phyloP scores from a whole-genome alignment of 2,329 filamentous ascomycete species.

The Neofusicoccum cordaticola region DNA sequence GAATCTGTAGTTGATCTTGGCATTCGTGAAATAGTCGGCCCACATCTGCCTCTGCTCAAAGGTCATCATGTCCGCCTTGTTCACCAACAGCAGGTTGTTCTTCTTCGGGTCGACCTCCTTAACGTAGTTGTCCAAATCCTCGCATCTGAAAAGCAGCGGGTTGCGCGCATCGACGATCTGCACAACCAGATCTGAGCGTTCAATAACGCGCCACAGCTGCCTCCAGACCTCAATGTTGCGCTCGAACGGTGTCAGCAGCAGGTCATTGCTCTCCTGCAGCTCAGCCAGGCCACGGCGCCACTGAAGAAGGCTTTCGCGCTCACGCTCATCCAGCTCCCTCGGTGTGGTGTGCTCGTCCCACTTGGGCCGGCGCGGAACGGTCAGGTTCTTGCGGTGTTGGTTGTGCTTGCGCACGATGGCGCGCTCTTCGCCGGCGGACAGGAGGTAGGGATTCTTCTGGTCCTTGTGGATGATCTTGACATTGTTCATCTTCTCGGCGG shows the following conservation, averaged over 20 bases:
- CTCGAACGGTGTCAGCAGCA: slow-evolving; percentile 97
- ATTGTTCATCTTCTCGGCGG: slow-evolving; percentile 97
- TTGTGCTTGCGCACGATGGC: slow-evolving; percentile 76
- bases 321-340: slow-evolving; percentile 72
- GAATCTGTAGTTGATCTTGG: slow-evolving; percentile 86
- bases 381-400: slow-evolving; percentile 73
- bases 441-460: slow-evolving; percentile 90
- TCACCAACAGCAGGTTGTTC: slow-evolving; percentile 87
- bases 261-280: slow-evolving; percentile 86
- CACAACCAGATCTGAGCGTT: slow-evolving; percentile 90
- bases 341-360: slow-evolving; percentile 88
- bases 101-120: slow-evolving; percentile 87
- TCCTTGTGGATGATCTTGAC: slow-evolving; percentile 98
- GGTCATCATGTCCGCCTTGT: slow-evolving; percentile 99
- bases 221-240: slow-evolving; percentile 97
- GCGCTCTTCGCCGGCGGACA: slow-evolving; percentile 81
- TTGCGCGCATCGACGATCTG: slow-evolving; percentile 98
- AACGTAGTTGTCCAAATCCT: slow-evolving; percentile 90
- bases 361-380: slow-evolving; percentile 81
- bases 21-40: slow-evolving; percentile 80
- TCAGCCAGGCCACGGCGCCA: slow-evolving; percentile 92
- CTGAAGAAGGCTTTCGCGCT: slow-evolving; percentile 76
- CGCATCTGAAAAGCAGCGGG: slow-evolving; percentile 87
- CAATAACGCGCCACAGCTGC: slow-evolving; percentile 96
- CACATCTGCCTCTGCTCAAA: slow-evolving; percentile 74